These are phyloP conservation scores for Echeveria elegans DNA, from an alignment of 164 flowering plant genomes.

Conservation along the genomic window DNA sequence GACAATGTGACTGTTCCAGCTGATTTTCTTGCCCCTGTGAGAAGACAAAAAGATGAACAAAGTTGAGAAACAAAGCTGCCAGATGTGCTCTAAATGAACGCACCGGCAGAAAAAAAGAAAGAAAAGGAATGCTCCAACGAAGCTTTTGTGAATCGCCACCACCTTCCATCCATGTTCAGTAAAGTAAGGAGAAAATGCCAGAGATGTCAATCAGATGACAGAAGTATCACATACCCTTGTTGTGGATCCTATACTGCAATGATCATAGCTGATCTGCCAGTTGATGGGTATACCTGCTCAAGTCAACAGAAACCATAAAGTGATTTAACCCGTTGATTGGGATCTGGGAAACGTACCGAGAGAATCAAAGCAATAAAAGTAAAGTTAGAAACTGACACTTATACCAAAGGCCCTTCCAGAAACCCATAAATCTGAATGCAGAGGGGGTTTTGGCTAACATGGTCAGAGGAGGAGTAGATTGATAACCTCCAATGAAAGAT, in stretches of 20 bases:
- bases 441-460: background rate
- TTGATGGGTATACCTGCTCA: background rate
- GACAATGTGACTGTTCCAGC: no score
- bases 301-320: background rate
- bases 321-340: background rate
- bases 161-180: background rate
- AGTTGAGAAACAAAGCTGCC: no score
- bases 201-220: background rate
- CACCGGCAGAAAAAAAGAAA: no score
- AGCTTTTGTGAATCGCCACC: background rate
- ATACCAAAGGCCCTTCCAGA: constrained; percentile 9
- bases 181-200: background rate
- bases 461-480: constrained; percentile 2
- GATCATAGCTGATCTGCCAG: background rate
- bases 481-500: constrained; percentile 8
- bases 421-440: background rate
- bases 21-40: no score
- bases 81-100: no score
- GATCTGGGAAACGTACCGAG: no score
- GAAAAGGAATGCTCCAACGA: background rate
- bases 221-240: background rate
- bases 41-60: no score
- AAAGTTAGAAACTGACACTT: constrained; percentile 5
- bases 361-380: background rate
- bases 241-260: background rate